Conservation (phyloP, 1,284 basidiomycete genomes). For the Rhizoctonia solani region DNA sequence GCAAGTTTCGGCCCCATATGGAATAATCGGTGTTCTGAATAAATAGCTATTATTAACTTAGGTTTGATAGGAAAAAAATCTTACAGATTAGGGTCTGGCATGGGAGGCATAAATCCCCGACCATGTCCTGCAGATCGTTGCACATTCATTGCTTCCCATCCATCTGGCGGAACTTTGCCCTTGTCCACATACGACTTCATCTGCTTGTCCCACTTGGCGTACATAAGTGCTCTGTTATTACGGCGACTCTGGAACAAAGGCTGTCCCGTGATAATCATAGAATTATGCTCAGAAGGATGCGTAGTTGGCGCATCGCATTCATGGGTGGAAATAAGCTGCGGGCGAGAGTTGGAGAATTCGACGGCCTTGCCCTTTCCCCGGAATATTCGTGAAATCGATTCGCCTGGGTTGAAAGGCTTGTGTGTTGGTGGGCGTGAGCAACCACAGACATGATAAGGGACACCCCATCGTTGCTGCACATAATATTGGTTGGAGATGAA, state of each 20-base stretch:
- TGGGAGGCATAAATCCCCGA: constrained; percentile 8
- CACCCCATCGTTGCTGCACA: constrained; percentile 21
- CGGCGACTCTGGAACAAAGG: constrained; percentile 8
- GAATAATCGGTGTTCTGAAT: constrained; percentile 9
- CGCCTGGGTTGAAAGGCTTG: constrained; percentile 14
- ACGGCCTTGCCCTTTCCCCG: constrained; percentile 22
- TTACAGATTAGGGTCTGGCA: constrained; percentile 17
- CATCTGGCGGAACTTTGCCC: constrained; percentile 9
- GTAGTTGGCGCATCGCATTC: constrained; percentile 40
- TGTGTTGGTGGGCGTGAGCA: constrained; percentile 36
- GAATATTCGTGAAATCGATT: constrained; percentile 3
- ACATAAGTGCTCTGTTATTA: not conserved
- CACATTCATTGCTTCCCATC: constrained; percentile 14
- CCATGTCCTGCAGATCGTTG: constrained; percentile 1
- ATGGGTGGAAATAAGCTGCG: constrained; percentile 32
- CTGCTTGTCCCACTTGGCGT: constrained; percentile 21
- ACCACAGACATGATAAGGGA: constrained; percentile 21
- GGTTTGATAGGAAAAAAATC: not conserved
- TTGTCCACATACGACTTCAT: not conserved
- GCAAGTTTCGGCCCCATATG: constrained; percentile 27
- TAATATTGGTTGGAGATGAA: not conserved
- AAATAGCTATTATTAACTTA: not conserved
- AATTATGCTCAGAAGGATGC: constrained; percentile 42
- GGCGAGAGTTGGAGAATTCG: constrained; percentile 35
- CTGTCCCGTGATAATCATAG: constrained; percentile 36